Percentiles rank a stretch among this genome's conserved stretches.
These are phyloP conservation scores for Verticillium albo-atrum DNA, from an alignment of 2,329 filamentous ascomycete species.

Conservation along the genomic window DNA sequence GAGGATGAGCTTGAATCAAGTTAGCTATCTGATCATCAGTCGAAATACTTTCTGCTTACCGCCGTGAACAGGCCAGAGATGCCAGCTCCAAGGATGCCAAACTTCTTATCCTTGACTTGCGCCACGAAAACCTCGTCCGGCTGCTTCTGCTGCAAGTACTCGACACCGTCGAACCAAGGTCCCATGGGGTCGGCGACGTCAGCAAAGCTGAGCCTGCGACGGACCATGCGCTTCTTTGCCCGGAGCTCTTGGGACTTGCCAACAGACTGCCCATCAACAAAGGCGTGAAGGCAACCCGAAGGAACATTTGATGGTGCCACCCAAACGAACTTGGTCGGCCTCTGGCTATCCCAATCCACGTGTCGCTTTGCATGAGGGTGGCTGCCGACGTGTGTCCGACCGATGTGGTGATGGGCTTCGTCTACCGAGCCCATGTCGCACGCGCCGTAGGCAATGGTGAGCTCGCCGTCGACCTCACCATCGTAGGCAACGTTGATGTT, in stretches of 20 bases:
- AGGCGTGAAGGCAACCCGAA: conserved; percentile 16
- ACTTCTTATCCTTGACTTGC: conserved; percentile 16
- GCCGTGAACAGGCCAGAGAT: conserved; percentile 28
- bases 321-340: conserved; percentile 18
- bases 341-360: conserved; percentile 6
- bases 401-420: conserved; percentile 12
- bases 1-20: conserved; percentile 25
- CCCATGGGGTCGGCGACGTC: conserved; percentile 12
- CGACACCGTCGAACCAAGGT: conserved; percentile 19
- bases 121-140: conserved; percentile 15
- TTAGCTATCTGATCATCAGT: not conserved
- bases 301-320: conserved; percentile 5
- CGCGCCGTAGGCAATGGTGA: conserved; percentile 12
- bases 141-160: conserved; percentile 19
- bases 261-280: conserved; percentile 11
- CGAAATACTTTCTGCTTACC: conserved; percentile 2
- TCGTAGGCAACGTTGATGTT: conserved; percentile 17
- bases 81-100: conserved; percentile 31
- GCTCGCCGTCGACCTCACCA: conserved; percentile 13
- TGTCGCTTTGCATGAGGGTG: conserved; percentile 17
- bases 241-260: conserved; percentile 13
- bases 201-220: conserved; percentile 8
- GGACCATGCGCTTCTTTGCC: conserved; percentile 7
- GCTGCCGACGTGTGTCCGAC: conserved; percentile 14
- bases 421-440: conserved; percentile 4